Percentiles rank a stretch among this genome's conserved stretches.
Evolutionary conservation across 805 yeast species (phyloP).

Genomic region (Pichia scutulata): DNA sequence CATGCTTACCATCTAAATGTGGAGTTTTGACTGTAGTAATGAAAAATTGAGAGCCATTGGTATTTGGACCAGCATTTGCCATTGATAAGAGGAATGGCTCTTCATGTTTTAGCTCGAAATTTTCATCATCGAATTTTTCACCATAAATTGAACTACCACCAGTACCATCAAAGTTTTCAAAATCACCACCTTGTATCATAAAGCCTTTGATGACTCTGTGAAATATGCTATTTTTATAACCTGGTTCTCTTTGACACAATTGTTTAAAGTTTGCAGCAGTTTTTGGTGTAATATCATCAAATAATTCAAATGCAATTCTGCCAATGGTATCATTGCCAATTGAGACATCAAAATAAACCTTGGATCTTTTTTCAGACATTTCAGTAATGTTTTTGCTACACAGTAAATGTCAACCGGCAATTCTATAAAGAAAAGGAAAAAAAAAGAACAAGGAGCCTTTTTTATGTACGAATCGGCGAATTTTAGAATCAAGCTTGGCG

Average conservation of each 20-base stretch:
- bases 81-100: slow-evolving; percentile 84
- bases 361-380: slow-evolving; percentile 29
- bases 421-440: too few species aligned
- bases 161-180: slow-evolving; percentile 63
- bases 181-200: slow-evolving; percentile 95
- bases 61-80: slow-evolving; percentile 96
- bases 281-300: slow-evolving; percentile 56
- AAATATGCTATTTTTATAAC: slow-evolving; percentile 81
- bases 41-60: slow-evolving; percentile 95
- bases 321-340: slow-evolving; percentile 67
- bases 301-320: slow-evolving; percentile 69
- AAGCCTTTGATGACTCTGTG: slow-evolving; percentile 86
- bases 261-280: slow-evolving; percentile 89
- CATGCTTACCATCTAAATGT: slow-evolving; percentile 92
- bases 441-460: not conserved
- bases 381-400: not conserved
- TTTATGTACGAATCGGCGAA: too few species aligned
- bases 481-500: not conserved
- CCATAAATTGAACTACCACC: slow-evolving; percentile 84
- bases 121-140: slow-evolving; percentile 85
- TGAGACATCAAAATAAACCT: slow-evolving; percentile 71
- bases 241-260: slow-evolving; percentile 81
- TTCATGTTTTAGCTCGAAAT: slow-evolving; percentile 67
- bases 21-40: slow-evolving; percentile 91
- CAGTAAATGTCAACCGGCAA: too few species aligned